Evolutionary conservation across 148 eudicot species (phyloP).

Genomic region (Amaranthus cruentus): DNA sequence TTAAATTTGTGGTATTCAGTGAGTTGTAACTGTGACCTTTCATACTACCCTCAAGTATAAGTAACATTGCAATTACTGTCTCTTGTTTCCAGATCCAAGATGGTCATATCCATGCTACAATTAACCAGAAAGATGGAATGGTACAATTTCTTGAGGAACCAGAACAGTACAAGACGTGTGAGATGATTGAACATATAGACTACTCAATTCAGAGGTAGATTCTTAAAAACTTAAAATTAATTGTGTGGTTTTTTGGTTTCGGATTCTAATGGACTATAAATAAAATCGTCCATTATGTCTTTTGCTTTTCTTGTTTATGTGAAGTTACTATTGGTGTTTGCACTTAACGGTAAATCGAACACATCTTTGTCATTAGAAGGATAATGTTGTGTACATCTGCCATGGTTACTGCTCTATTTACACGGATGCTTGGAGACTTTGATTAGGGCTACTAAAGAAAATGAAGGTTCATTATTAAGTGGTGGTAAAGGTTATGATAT

Average conservation of each 20-base stretch:
- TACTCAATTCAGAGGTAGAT: slow-evolving; percentile 79
- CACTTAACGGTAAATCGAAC: too few species aligned
- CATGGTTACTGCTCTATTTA: not conserved
- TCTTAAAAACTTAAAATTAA: not conserved
- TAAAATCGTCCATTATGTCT: too few species aligned
- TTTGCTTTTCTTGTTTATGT: too few species aligned
- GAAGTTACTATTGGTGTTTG: too few species aligned
- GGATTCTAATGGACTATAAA: too few species aligned
- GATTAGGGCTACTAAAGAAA: too few species aligned
- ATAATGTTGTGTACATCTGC: not conserved
- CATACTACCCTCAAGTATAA: not conserved
- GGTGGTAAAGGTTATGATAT: too few species aligned
- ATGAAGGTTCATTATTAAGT: too few species aligned
- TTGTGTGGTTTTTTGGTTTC: not conserved
- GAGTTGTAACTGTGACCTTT: not conserved
- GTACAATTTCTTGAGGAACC: slow-evolving; percentile 95
- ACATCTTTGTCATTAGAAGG: too few species aligned
- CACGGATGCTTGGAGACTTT: too few species aligned
- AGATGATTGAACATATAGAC: slow-evolving; percentile 82
- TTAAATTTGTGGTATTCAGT: not conserved
- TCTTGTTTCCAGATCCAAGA: slow-evolving; percentile 59
- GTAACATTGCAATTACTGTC: not conserved
- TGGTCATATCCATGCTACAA: slow-evolving; percentile 79
- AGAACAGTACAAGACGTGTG: slow-evolving; percentile 90
- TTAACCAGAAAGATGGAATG: slow-evolving; percentile 99